phyloP scores from a whole-genome alignment of 805 yeast species.

The Saccharomyces mikatae region DNA sequence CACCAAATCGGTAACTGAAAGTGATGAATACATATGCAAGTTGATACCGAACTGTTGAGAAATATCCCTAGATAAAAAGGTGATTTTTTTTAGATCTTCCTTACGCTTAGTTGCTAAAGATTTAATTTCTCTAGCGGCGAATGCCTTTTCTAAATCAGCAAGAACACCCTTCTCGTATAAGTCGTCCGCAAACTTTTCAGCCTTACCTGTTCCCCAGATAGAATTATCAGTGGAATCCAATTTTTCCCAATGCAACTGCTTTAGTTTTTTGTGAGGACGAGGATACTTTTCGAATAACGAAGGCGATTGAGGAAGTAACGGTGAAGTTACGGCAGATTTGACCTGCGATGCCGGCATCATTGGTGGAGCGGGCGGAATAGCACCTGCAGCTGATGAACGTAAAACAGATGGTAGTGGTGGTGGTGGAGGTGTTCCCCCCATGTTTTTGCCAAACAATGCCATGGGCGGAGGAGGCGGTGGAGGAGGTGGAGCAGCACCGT shows the following conservation, averaged over 20 bases:
- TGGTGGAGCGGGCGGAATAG: conserved; percentile 33
- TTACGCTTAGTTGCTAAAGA: conserved; percentile 40
- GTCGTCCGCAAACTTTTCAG: conserved; percentile 49
- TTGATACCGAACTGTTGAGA: conserved; percentile 95
- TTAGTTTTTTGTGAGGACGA: conserved; percentile 68
- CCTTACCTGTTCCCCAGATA: conserved; percentile 70
- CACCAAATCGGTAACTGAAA: conserved; percentile 60
- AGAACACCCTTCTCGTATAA: conserved; percentile 71
- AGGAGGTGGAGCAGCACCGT: conserved; percentile 19
- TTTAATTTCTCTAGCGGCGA: conserved; percentile 72
- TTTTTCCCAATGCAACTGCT: conserved; percentile 96
- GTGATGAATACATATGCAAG: conserved; percentile 62
- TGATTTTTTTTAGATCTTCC: conserved; percentile 45
- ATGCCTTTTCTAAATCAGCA: conserved; percentile 74
- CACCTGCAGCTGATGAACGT: conserved; percentile 28
- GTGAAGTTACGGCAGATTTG: conserved; percentile 21
- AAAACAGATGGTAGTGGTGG: conserved; percentile 33
- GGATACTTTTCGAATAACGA: conserved; percentile 44
- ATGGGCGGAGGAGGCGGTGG: conserved; percentile 15
- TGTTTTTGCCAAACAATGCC: conserved; percentile 1
- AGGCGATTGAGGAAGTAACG: conserved; percentile 29
- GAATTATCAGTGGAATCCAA: conserved; percentile 77
- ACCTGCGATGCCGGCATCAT: conserved; percentile 2
- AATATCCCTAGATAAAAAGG: conserved; percentile 72
- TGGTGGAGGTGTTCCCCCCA: conserved; percentile 15